These are phyloP conservation scores for Saccharomycopsis crataegensis DNA, from an alignment of 1,139 yeast species.

Conservation along the genomic window DNA sequence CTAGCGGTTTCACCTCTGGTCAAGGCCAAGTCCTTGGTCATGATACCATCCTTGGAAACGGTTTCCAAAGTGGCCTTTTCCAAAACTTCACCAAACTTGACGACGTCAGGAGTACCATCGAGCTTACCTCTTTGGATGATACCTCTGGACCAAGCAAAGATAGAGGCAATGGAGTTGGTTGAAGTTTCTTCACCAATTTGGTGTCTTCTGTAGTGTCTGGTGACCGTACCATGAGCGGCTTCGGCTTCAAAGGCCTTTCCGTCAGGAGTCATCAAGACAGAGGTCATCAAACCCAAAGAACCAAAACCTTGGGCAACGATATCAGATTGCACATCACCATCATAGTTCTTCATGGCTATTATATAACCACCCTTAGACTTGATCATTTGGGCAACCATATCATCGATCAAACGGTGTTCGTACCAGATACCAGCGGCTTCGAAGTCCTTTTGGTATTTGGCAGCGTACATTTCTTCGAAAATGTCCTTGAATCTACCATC, in stretches of 20 bases:
- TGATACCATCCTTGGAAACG: conserved; percentile 73
- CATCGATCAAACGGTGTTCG: conserved; percentile 94
- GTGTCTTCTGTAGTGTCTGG: conserved; percentile 91
- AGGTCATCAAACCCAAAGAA: conserved; percentile 92
- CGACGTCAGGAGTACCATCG: conserved; percentile 79
- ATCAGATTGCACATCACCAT: conserved; percentile 96
- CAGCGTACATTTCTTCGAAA: conserved; percentile 73
- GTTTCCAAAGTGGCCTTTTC: conserved; percentile 84
- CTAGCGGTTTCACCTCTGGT: conserved; percentile 82
- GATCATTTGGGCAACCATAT: conserved; percentile 98
- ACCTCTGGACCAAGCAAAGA: conserved; percentile 96
- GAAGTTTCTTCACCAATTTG: conserved; percentile 96
- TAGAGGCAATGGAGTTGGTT: conserved; percentile 97
- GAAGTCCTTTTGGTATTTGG: conserved; percentile 59
- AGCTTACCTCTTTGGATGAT: conserved; percentile 83
- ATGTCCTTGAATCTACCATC: conserved; percentile 95
- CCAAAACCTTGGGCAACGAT: conserved; percentile 98
- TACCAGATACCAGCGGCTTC: conserved; percentile 82
- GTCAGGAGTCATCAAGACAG: conserved; percentile 88
- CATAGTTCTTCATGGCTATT: conserved; percentile 94
- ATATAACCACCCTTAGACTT: conserved; percentile 92
- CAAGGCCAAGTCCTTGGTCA: conserved; percentile 94
- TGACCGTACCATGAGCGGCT: conserved; percentile 97
- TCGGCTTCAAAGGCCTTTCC: conserved; percentile 94
- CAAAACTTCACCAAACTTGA: conserved; percentile 65